phyloP scores from a whole-genome alignment of 2,329 filamentous ascomycete species.

The Calonectria hawksworthii region DNA sequence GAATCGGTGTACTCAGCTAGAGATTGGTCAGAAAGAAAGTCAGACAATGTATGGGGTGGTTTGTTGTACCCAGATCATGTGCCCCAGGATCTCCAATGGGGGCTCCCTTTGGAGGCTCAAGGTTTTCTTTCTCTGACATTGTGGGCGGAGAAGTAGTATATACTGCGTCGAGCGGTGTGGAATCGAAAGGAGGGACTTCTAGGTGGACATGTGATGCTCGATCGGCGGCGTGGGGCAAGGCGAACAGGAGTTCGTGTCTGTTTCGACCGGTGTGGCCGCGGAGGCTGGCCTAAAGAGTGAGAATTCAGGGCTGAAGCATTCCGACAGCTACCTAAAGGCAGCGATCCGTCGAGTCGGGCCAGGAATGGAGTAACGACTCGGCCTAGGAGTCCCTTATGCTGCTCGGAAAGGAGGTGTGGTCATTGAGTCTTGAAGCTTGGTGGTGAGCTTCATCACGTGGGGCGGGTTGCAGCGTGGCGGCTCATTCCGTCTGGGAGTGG shows the following conservation, averaged over 20 bases:
- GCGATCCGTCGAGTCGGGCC: conserved; percentile 4
- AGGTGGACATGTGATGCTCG: conserved; percentile 38
- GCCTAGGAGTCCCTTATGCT: conserved; percentile 24
- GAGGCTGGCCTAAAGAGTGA: conserved; percentile 19
- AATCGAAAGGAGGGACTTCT: conserved; percentile 11
- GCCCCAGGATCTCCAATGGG: conserved; percentile 68
- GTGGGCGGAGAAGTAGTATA: conserved; percentile 14
- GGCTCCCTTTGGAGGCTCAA: conserved; percentile 50
- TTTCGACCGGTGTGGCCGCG: conserved; percentile 17
- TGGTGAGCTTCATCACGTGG: conserved; percentile 45
- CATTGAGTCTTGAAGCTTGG: conserved; percentile 34
- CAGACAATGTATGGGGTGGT: neutral
- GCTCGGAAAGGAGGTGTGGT: conserved; percentile 38
- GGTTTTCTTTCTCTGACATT: conserved; percentile 50
- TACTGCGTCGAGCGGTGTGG: conserved; percentile 20
- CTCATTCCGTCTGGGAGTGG: conserved; percentile 27
- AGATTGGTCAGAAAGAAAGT: conserved; percentile 41
- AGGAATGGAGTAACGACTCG: conserved; percentile 17
- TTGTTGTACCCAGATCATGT: conserved; percentile 67
- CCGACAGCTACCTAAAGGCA: conserved; percentile 10
- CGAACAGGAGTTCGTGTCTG: conserved; percentile 29
- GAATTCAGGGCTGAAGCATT: conserved; percentile 18
- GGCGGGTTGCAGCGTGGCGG: conserved; percentile 31
- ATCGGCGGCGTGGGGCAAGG: conserved; percentile 38
- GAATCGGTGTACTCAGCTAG: conserved; percentile 70